A percentile compares a stretch with the other conserved stretches of the same genome.
phyloP scores from a whole-genome alignment of 108 stramenopile genomes.

The Skeletonema potamos region DNA sequence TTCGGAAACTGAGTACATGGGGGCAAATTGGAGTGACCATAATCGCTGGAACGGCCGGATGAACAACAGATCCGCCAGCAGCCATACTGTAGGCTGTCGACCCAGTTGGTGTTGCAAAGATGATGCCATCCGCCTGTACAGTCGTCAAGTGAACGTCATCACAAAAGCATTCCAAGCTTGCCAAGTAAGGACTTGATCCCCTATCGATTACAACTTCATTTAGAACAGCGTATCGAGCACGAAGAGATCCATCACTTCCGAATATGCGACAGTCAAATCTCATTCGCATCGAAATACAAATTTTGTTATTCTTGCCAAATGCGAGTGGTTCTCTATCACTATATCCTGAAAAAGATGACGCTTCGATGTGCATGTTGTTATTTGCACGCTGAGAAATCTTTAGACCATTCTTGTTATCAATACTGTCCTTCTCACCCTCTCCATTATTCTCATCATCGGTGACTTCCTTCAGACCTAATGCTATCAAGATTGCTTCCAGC shows the following conservation, averaged over 20 bases:
- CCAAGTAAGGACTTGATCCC: slow-evolving; percentile 89
- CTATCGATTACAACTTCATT: slow-evolving; percentile 97
- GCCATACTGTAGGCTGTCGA: slow-evolving; percentile 96
- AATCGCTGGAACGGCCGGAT: slow-evolving; percentile 94
- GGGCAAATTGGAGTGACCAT: slow-evolving; percentile 96
- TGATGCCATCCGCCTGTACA: slow-evolving; percentile 96
- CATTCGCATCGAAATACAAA: slow-evolving; percentile 91
- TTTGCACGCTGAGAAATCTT: slow-evolving; percentile 25
- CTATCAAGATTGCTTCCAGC: slow-evolving; percentile 69
- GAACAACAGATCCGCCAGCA: slow-evolving; percentile 96
- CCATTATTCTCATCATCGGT: slow-evolving; percentile 8
- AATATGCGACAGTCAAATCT: slow-evolving; percentile 86
- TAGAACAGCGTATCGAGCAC: slow-evolving; percentile 80
- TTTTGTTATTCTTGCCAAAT: slow-evolving; percentile 67
- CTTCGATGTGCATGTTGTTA: slow-evolving; percentile 32
- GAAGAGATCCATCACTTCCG: slow-evolving; percentile 62
- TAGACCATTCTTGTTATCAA: slow-evolving; percentile 1
- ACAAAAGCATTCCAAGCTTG: slow-evolving; percentile 89
- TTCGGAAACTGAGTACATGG: slow-evolving; percentile 93
- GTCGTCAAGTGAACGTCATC: slow-evolving; percentile 93
- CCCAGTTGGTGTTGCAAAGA: slow-evolving; percentile 95
- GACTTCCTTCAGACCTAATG: slow-evolving; percentile 55
- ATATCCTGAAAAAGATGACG: slow-evolving; percentile 32
- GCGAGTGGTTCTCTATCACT: slow-evolving; percentile 36
- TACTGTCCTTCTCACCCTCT: slow-evolving; percentile 5